These are phyloP conservation scores for Phytophthora sp. DNA, from an alignment of 352 stramenopile species.

Conservation along the genomic window DNA sequence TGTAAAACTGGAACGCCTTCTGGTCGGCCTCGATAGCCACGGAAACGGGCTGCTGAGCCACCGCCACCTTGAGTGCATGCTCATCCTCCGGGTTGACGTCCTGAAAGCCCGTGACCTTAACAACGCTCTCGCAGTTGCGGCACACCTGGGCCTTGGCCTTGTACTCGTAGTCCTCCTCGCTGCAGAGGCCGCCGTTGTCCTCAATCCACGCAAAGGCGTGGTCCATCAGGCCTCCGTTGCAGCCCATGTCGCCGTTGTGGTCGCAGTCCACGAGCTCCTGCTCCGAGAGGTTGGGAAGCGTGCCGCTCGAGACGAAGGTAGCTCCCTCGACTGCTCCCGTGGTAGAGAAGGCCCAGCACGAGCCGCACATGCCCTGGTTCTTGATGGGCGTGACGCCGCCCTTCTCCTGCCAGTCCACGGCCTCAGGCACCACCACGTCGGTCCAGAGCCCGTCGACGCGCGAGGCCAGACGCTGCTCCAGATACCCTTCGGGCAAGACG, in stretches of 20 bases:
- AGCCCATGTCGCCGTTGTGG: constrained; percentile 94
- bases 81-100: constrained; percentile 82
- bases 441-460: constrained; percentile 38
- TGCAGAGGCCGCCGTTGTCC: constrained; percentile 90
- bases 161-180: constrained; percentile 97
- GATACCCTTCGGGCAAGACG: constrained; percentile 50
- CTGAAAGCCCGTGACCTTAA: constrained; percentile 83
- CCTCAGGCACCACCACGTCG: constrained; percentile 63
- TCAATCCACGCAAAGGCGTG: constrained; percentile 97
- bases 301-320: constrained; percentile 92
- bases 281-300: constrained; percentile 94
- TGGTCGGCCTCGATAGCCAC: constrained; percentile 89
- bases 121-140: constrained; percentile 82
- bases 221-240: constrained; percentile 98
- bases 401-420: constrained; percentile 95
- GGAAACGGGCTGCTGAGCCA: constrained; percentile 85
- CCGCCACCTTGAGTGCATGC: constrained; percentile 82
- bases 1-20: constrained; percentile 85
- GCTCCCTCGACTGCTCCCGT: constrained; percentile 98
- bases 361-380: constrained; percentile 95
- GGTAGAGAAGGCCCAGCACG: constrained; percentile 97
- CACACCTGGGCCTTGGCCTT: constrained; percentile 73
- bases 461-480: constrained; percentile 65
- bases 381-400: constrained; percentile 94
- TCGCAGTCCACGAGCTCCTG: constrained; percentile 99